These are phyloP conservation scores for Trametes cingulata DNA, from an alignment of 768 basidiomycete species.

Conservation along the genomic window DNA sequence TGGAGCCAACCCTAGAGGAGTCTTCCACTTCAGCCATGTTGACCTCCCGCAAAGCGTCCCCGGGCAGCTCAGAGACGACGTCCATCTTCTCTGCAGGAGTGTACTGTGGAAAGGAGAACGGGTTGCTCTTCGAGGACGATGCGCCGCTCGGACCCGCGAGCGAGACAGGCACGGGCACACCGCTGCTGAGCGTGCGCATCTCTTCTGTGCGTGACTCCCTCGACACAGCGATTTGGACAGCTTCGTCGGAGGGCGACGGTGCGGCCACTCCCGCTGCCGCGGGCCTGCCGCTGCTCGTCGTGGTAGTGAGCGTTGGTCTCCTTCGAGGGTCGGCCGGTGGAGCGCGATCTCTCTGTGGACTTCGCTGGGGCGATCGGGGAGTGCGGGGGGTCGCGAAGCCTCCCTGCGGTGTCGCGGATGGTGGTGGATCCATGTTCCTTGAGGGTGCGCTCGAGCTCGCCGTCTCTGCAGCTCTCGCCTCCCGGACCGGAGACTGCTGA, in stretches of 20 bases:
- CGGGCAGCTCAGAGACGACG: not conserved
- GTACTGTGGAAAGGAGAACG: slow-evolving; percentile 14
- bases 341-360: not conserved
- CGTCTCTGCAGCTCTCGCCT: not conserved
- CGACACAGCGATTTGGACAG: not conserved
- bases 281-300: not conserved
- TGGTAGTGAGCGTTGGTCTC: not conserved
- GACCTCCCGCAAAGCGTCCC: not conserved
- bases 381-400: not conserved
- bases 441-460: not conserved
- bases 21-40: slow-evolving; percentile 1
- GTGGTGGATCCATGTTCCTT: not conserved
- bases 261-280: not conserved
- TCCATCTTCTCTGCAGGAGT: slow-evolving; percentile 8
- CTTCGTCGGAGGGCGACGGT: slow-evolving; percentile 1
- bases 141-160: not conserved
- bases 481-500: not conserved
- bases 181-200: slow-evolving; percentile 5
- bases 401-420: not conserved
- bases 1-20: not conserved
- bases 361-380: not conserved
- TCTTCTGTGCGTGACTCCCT: slow-evolving; percentile 1
- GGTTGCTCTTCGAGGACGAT: slow-evolving; percentile 1
- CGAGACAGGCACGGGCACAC: not conserved
- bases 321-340: not conserved